A percentile compares a stretch with the other conserved stretches of the same genome.
These are phyloP conservation scores for Leishmania tropica DNA, from an alignment of 208 protist genomes.

Conservation along the genomic window DNA sequence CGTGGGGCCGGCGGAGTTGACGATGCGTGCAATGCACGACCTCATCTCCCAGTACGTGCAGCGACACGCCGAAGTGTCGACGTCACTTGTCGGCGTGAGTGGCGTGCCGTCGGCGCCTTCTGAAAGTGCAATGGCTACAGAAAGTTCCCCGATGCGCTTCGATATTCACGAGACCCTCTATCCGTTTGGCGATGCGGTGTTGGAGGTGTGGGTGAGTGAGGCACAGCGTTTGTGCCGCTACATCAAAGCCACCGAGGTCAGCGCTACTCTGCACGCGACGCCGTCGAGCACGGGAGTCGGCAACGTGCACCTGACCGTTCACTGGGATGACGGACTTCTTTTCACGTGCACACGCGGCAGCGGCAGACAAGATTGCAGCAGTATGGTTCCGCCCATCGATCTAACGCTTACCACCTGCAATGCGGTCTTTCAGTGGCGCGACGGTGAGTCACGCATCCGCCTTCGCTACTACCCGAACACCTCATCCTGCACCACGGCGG, in stretches of 20 bases:
- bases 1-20: conserved; percentile 6
- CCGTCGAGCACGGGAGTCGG: neutral
- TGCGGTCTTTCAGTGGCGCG: conserved; percentile 21
- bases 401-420: conserved; percentile 24
- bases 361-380: neutral
- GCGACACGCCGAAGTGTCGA: conserved; percentile 20
- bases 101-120: neutral
- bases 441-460: conserved; percentile 5
- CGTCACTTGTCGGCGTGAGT: neutral
- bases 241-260: conserved; percentile 66
- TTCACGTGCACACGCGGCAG: conserved; percentile 50
- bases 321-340: conserved; percentile 77
- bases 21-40: neutral
- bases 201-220: conserved; percentile 75
- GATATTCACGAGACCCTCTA: conserved; percentile 34
- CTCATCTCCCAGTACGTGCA: conserved; percentile 27
- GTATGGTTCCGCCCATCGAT: conserved; percentile 16
- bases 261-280: conserved; percentile 59
- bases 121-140: neutral
- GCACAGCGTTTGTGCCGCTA: conserved; percentile 67
- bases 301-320: conserved; percentile 38
- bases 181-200: conserved; percentile 41
- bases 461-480: conserved; percentile 31
- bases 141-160: conserved; percentile 25
- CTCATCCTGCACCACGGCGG: conserved; percentile 20